Evolutionary conservation across 2,329 filamentous ascomycete species (phyloP).

Genomic region (Domatiomyces catenatus): DNA sequence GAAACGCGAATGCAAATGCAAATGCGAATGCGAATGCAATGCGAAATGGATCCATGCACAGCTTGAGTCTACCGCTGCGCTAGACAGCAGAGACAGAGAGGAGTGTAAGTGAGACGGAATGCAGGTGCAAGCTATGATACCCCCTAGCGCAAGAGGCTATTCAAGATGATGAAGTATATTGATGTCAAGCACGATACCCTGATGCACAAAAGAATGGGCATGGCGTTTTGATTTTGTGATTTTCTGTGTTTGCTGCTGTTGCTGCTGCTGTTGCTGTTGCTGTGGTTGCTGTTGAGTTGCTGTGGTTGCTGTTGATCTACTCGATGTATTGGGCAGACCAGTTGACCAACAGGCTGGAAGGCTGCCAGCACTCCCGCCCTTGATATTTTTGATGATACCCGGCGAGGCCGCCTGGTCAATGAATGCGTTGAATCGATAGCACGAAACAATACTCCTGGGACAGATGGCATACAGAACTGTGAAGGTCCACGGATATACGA

Average conservation of each 20-base stretch:
- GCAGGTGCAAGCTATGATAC: conserved; percentile 13
- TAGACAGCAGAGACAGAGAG: conserved; percentile 5
- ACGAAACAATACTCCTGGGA: background rate
- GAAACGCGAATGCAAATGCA: background rate
- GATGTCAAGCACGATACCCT: conserved; percentile 18
- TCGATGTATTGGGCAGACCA: background rate
- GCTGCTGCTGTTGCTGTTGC: conserved; percentile 2
- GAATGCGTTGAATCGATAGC: background rate
- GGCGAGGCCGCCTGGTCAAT: background rate
- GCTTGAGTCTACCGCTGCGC: conserved; percentile 17
- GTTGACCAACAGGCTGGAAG: background rate
- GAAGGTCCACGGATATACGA: background rate
- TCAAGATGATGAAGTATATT: conserved; percentile 15
- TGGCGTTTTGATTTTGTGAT: conserved; percentile 5
- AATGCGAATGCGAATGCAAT: background rate
- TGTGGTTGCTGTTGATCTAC: conserved; percentile 1
- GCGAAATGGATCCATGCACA: conserved; percentile 11
- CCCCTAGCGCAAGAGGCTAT: conserved; percentile 10
- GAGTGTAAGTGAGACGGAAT: background rate
- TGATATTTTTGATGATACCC: background rate
- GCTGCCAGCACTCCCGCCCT: background rate
- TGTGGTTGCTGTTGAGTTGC: conserved; percentile 1
- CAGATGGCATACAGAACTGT: background rate
- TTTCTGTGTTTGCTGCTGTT: conserved; percentile 1
- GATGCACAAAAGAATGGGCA: conserved; percentile 12